A percentile compares a stretch with the other conserved stretches of the same genome.
Conservation (phyloP, 768 basidiomycete species). For the Boletus subcaerulescens region DNA sequence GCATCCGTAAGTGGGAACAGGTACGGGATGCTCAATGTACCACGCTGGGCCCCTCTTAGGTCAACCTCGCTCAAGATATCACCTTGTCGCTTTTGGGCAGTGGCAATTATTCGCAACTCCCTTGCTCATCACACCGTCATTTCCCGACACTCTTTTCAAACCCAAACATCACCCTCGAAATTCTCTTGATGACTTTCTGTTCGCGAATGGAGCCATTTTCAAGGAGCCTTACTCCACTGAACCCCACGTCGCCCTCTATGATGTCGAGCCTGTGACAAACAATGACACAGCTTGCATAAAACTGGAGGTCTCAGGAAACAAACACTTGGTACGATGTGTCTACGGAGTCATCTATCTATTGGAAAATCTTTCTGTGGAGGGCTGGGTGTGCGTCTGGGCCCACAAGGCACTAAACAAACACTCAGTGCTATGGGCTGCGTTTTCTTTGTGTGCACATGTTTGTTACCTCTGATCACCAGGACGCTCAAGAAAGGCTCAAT, state of each 20-base stretch:
- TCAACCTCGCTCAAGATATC: conserved; percentile 32
- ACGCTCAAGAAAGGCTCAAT: no score
- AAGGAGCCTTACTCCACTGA: conserved; percentile 6
- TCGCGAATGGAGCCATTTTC: conserved; percentile 8
- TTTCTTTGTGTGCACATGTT: no score
- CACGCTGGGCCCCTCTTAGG: conserved; percentile 30
- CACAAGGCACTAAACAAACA: no score
- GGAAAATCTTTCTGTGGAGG: no score
- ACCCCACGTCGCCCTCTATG: conserved; percentile 25
- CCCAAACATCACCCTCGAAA: conserved; percentile 6
- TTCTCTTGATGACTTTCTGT: conserved; percentile 18
- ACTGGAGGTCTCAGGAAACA: conserved; percentile 22
- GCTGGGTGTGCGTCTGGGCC: no score
- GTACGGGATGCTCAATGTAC: conserved; percentile 27
- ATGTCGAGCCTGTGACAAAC: conserved; percentile 30
- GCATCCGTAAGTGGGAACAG: conserved; percentile 34
- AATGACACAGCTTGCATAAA: conserved; percentile 12
- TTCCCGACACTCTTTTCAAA: background rate
- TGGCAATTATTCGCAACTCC: conserved; percentile 23
- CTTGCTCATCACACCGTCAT: background rate
- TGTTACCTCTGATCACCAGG: no score
- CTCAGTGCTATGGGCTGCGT: no score
- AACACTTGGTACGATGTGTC: conserved; percentile 18
- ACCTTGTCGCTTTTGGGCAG: conserved; percentile 32
- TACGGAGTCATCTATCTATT: no score